Percentiles rank a stretch among this genome's conserved stretches.
phyloP scores from a whole-genome alignment of 164 flowering plant species.

The Annona cherimola region DNA sequence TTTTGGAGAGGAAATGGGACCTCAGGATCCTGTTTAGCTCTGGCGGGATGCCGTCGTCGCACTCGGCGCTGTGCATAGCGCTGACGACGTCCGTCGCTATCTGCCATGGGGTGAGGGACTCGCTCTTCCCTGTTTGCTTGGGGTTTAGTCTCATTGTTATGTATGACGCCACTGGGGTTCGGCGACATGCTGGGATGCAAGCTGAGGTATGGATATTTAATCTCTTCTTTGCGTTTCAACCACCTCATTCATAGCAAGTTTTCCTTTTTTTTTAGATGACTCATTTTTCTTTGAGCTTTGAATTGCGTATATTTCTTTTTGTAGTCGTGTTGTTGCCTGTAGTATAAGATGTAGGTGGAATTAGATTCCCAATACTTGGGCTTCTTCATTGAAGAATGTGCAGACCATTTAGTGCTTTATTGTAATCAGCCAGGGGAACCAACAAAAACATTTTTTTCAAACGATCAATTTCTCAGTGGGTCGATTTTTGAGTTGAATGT shows the following conservation, averaged over 20 bases:
- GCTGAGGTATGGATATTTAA: constrained; percentile 49
- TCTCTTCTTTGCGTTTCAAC: not conserved
- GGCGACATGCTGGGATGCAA: constrained; percentile 95
- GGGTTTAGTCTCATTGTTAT: constrained; percentile 85
- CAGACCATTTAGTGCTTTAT: not conserved
- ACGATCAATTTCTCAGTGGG: not conserved
- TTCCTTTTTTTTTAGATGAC: too few species aligned
- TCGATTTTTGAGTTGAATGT: not conserved
- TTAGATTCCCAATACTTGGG: not conserved
- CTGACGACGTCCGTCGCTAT: constrained; percentile 83
- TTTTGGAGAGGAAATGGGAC: constrained; percentile 83
- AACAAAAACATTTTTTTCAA: not conserved
- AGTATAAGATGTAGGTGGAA: not conserved
- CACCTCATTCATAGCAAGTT: not conserved
- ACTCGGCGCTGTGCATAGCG: constrained; percentile 81
- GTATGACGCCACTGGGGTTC: constrained; percentile 91
- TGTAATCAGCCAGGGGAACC: not conserved
- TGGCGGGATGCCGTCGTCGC: constrained; percentile 96
- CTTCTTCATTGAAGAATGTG: not conserved
- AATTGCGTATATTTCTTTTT: not conserved
- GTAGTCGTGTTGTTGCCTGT: not conserved
- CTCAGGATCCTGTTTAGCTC: constrained; percentile 57
- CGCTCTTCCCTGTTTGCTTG: constrained; percentile 85
- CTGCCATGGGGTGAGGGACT: constrained; percentile 82
- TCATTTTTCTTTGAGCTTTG: not conserved